phyloP scores from a whole-genome alignment of 1,284 basidiomycete species.

The Tilletia caries region DNA sequence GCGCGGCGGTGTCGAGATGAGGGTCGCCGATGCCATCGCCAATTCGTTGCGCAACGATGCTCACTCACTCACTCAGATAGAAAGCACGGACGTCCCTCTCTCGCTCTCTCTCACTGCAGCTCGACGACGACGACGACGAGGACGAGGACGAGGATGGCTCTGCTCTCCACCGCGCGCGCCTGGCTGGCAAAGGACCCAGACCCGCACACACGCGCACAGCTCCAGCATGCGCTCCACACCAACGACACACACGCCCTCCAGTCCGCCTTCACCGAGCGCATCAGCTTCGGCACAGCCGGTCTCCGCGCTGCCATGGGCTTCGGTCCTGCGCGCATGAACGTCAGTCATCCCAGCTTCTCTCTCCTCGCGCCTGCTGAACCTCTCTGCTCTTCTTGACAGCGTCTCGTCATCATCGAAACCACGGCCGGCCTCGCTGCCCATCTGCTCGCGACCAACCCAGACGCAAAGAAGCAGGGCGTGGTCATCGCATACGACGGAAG shows the following conservation, averaged over 20 bases:
- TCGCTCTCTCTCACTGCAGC: no score
- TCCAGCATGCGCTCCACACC: conserved; percentile 26
- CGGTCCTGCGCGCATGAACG: conserved; percentile 42
- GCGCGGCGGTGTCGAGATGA: no score
- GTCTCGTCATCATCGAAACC: conserved; percentile 40
- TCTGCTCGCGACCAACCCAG: conserved; percentile 27
- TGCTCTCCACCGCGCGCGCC: conserved; percentile 29
- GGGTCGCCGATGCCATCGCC: not conserved
- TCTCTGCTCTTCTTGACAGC: conserved; percentile 19
- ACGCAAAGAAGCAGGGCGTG: conserved; percentile 30
- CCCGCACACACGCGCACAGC: conserved; percentile 26
- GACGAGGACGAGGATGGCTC: not conserved
- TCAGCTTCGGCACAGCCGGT: conserved; percentile 44
- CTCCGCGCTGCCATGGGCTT: conserved; percentile 41
- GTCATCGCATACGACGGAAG: conserved; percentile 46
- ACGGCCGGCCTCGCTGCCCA: conserved; percentile 37
- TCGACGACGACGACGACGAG: not conserved
- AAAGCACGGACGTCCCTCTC: no score
- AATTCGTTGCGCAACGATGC: not conserved
- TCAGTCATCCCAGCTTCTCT: conserved; percentile 15
- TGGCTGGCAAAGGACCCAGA: conserved; percentile 44
- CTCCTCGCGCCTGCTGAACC: not conserved
- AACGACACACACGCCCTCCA: conserved; percentile 30
- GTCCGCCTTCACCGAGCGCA: conserved; percentile 34
- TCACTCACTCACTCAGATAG: not conserved